phyloP scores from a whole-genome alignment of 805 yeast genomes.

The Yarrowia sp. region DNA sequence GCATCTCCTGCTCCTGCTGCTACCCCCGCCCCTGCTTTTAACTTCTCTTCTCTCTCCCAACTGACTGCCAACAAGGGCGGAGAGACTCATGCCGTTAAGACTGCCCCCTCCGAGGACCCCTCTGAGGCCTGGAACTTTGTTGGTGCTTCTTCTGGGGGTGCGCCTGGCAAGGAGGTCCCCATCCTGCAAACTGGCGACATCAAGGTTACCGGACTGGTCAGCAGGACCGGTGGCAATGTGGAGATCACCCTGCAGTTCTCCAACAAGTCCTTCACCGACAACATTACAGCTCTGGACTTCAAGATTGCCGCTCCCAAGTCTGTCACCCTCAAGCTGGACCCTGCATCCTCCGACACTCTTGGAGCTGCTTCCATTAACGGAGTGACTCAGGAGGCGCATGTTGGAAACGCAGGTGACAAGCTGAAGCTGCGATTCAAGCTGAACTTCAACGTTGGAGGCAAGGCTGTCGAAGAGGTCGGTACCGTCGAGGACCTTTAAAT shows the following conservation, averaged over 20 bases:
- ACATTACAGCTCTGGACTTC: constrained; percentile 53
- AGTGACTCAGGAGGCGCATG: constrained; percentile 49
- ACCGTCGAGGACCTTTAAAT: constrained; percentile 39
- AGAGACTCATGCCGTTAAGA: constrained; percentile 12
- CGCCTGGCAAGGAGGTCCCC: background rate
- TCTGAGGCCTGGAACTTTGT: constrained; percentile 21
- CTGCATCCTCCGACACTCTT: constrained; percentile 58
- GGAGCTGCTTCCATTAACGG: constrained; percentile 48
- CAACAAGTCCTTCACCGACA: constrained; percentile 41
- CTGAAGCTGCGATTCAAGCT: constrained; percentile 76
- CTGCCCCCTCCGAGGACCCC: constrained; percentile 11
- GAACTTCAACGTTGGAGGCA: constrained; percentile 51
- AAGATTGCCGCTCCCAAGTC: constrained; percentile 69
- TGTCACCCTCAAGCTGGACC: constrained; percentile 53
- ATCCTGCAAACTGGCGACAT: constrained; percentile 15
- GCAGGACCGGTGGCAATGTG: constrained; percentile 41
- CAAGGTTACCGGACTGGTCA: constrained; percentile 25
- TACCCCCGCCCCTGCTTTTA: constrained; percentile 27
- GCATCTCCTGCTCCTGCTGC: constrained; percentile 26
- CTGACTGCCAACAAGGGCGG: constrained; percentile 21
- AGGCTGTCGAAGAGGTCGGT: constrained; percentile 54
- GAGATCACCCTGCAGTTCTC: constrained; percentile 51
- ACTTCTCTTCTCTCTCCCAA: constrained; percentile 20
- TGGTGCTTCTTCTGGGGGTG: background rate
- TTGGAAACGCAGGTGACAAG: constrained; percentile 33